These are phyloP conservation scores for Furcasterigmium furcatum DNA, from an alignment of 2,329 filamentous ascomycete species.

Conservation along the genomic window DNA sequence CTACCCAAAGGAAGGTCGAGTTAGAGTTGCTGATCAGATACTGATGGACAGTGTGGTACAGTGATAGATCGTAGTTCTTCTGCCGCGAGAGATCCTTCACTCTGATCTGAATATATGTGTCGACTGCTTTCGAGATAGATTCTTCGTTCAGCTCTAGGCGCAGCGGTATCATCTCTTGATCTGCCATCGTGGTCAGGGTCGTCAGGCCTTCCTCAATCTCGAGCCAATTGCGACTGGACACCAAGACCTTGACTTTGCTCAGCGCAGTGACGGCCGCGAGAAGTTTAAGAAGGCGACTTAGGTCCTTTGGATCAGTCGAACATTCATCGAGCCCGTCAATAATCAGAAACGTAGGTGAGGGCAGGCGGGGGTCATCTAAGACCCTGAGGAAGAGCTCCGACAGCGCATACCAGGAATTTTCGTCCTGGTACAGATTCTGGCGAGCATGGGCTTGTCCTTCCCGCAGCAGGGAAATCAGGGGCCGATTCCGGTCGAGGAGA, in stretches of 20 bases:
- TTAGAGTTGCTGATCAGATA: slow-evolving; percentile 26
- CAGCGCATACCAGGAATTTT: slow-evolving; percentile 23
- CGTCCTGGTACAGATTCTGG: slow-evolving; percentile 32
- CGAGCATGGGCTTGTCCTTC: slow-evolving; percentile 26
- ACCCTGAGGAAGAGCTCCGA: slow-evolving; percentile 33
- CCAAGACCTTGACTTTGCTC: slow-evolving; percentile 33
- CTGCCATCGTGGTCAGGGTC: too few species aligned
- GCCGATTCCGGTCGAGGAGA: slow-evolving; percentile 26
- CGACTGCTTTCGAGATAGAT: slow-evolving; percentile 26
- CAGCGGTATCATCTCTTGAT: slow-evolving; percentile 16
- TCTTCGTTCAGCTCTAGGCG: slow-evolving; percentile 30
- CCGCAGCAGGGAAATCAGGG: slow-evolving; percentile 25
- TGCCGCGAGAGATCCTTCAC: slow-evolving; percentile 17
- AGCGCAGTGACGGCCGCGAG: slow-evolving; percentile 14
- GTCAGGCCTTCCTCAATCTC: slow-evolving; percentile 29
- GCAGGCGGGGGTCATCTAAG: slow-evolving; percentile 26
- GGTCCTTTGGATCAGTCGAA: slow-evolving; percentile 16
- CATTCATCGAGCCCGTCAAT: slow-evolving; percentile 21
- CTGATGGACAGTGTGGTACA: slow-evolving; percentile 3
- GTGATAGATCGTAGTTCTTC: slow-evolving; percentile 6
- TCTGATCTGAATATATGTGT: slow-evolving; percentile 27
- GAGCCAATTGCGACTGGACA: slow-evolving; percentile 37
- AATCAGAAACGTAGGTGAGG: slow-evolving; percentile 25
- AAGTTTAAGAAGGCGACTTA: slow-evolving; percentile 33
- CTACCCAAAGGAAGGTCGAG: slow-evolving; percentile 30